Conservation (phyloP, 2,329 filamentous ascomycete genomes). For the Fusarium abutilonis region DNA sequence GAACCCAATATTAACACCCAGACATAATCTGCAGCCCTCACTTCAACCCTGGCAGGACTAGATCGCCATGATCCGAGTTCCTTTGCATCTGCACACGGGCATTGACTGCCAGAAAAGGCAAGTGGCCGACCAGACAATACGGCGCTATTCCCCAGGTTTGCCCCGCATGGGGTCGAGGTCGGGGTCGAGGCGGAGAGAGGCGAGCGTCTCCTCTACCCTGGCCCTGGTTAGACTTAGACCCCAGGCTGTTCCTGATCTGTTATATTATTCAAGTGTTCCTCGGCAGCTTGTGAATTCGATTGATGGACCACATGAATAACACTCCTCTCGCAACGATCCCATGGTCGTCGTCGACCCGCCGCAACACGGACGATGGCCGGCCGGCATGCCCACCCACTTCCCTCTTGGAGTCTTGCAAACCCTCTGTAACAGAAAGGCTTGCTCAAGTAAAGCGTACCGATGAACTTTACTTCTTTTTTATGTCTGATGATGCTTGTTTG, state of each 20-base stretch:
- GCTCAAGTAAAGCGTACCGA: slow-evolving; percentile 2
- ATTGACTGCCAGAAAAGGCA: slow-evolving; percentile 41
- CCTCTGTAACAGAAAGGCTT: slow-evolving; percentile 22
- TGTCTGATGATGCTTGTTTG: slow-evolving; percentile 27
- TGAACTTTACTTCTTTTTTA: slow-evolving; percentile 10
- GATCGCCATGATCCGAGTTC: slow-evolving; percentile 43
- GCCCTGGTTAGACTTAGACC: slow-evolving; percentile 8
- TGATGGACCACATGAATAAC: slow-evolving; percentile 28
- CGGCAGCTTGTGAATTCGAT: slow-evolving; percentile 44
- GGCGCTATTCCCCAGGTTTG: slow-evolving; percentile 45
- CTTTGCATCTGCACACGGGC: slow-evolving; percentile 44
- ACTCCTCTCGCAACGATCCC: neutral
- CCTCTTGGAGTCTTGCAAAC: neutral
- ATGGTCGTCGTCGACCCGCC: slow-evolving; percentile 22
- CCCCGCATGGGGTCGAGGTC: slow-evolving; percentile 38
- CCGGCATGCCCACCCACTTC: slow-evolving; percentile 29
- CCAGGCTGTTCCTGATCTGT: slow-evolving; percentile 16
- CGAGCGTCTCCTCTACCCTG: slow-evolving; percentile 13
- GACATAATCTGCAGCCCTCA: slow-evolving; percentile 13
- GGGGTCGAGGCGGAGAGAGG: slow-evolving; percentile 4
- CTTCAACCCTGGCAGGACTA: slow-evolving; percentile 32
- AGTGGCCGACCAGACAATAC: slow-evolving; percentile 37
- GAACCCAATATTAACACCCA: slow-evolving; percentile 16
- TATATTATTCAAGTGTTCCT: slow-evolving; percentile 32
- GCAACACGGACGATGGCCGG: slow-evolving; percentile 36